Conservation (phyloP, 306 rosid species). For the Carpinus viminea region DNA sequence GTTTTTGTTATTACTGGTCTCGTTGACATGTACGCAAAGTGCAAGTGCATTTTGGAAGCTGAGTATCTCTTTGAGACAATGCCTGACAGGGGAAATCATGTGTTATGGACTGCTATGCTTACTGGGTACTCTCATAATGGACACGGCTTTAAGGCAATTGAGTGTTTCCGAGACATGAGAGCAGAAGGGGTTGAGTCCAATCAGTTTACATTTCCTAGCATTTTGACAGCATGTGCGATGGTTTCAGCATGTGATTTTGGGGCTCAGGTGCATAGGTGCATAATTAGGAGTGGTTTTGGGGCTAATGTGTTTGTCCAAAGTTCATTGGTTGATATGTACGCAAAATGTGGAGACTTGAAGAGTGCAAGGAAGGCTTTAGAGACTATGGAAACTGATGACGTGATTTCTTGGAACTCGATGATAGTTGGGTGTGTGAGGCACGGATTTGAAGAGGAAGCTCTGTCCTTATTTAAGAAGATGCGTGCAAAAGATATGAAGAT, state of each 20-base stretch:
- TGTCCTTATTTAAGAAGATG: slow-evolving; percentile 64
- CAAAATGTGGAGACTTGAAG: slow-evolving; percentile 67
- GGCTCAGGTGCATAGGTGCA: slow-evolving; percentile 69
- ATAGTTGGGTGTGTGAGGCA: slow-evolving; percentile 81
- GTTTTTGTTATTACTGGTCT: slow-evolving; percentile 70
- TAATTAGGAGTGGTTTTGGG: slow-evolving; percentile 64
- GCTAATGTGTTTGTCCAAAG: slow-evolving; percentile 76
- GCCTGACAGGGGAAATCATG: slow-evolving; percentile 56
- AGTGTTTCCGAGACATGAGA: slow-evolving; percentile 61
- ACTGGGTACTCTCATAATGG: slow-evolving; percentile 89
- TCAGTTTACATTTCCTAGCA: slow-evolving; percentile 80
- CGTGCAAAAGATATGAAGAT: slow-evolving; percentile 62
- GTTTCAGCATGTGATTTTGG: slow-evolving; percentile 65
- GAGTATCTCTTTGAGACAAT: slow-evolving; percentile 57
- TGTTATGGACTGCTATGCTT: slow-evolving; percentile 83
- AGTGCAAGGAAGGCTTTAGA: slow-evolving; percentile 55
- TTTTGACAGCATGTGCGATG: slow-evolving; percentile 75
- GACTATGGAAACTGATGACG: slow-evolving; percentile 66
- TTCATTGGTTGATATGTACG: slow-evolving; percentile 81
- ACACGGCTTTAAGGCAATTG: slow-evolving; percentile 59
- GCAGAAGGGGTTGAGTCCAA: slow-evolving; percentile 55
- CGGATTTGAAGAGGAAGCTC: slow-evolving; percentile 63
- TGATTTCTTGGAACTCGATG: slow-evolving; percentile 86
- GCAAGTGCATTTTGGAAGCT: slow-evolving; percentile 62
- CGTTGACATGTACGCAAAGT: slow-evolving; percentile 89